These are phyloP conservation scores for Flaveria robusta DNA, from an alignment of 129 eudicot genomes.

Conservation along the genomic window DNA sequence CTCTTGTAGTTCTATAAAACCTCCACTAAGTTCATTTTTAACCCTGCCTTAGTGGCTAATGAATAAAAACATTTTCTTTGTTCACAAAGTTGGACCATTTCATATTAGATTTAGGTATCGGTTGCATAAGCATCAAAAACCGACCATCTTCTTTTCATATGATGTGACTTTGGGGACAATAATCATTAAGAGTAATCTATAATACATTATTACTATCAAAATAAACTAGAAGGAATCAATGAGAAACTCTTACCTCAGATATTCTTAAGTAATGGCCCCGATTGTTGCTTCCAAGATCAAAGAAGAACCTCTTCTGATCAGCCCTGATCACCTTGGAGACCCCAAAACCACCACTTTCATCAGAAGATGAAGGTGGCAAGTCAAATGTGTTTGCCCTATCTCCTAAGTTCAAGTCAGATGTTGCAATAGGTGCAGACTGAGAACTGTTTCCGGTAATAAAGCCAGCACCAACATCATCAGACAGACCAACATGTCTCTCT, in stretches of 20 bases:
- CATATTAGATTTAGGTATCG: not conserved
- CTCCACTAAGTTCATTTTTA: too few relatives aligned
- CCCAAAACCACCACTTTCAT: conserved; percentile 66
- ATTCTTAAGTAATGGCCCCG: conserved; percentile 93
- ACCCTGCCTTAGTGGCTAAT: too few relatives aligned
- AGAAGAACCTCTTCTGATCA: conserved; percentile 96
- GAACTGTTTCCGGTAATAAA: conserved; percentile 92
- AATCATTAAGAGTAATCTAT: not conserved
- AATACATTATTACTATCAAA: conserved; percentile 7
- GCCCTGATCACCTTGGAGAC: conserved; percentile 95
- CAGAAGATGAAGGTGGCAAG: conserved; percentile 62
- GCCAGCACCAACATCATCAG: conserved; percentile 99
- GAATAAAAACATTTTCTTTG: not conserved
- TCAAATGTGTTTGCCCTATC: conserved; percentile 63
- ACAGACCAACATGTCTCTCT: conserved; percentile 84
- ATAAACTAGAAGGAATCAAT: not conserved
- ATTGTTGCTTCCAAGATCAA: conserved; percentile 97
- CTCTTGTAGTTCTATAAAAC: not conserved
- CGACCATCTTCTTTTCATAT: conserved; percentile 14
- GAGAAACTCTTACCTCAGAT: conserved; percentile 66
- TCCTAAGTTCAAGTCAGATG: conserved; percentile 61
- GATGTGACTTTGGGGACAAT: not conserved
- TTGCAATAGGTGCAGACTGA: conserved; percentile 50
- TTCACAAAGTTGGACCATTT: not conserved
- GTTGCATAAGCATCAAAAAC: not conserved